Conservation (phyloP, 2,329 filamentous ascomycete genomes). For the Fusarium falciforme region DNA sequence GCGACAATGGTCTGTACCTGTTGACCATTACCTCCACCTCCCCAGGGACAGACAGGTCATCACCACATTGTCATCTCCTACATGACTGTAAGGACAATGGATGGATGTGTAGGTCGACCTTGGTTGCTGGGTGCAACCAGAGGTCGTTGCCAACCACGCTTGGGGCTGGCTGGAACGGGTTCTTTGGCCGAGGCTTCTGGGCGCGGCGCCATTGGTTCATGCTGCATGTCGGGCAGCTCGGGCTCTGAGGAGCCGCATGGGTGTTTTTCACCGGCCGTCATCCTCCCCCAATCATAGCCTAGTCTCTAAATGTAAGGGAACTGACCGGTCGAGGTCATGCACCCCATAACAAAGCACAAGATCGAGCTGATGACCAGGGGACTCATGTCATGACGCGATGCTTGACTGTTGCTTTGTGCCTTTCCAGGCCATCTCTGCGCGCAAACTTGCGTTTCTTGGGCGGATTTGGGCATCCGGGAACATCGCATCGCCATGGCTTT, state of each 20-base stretch:
- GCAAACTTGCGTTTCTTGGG: constrained; percentile 56
- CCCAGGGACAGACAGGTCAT: background rate
- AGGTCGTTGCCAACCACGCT: constrained; percentile 21
- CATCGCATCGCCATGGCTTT: constrained; percentile 55
- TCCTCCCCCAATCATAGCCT: constrained; percentile 36
- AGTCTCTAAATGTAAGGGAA: constrained; percentile 31
- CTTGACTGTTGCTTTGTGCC: constrained; percentile 55
- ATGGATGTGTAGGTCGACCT: constrained; percentile 12
- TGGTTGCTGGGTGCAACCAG: constrained; percentile 19
- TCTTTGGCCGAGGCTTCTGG: constrained; percentile 24
- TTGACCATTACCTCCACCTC: background rate
- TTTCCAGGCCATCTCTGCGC: constrained; percentile 55
- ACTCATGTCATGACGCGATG: constrained; percentile 47
- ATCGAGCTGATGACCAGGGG: constrained; percentile 22
- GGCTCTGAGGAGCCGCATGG: constrained; percentile 29
- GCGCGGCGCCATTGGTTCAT: constrained; percentile 32
- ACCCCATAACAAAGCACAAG: constrained; percentile 26
- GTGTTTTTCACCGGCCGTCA: constrained; percentile 35
- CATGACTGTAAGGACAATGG: constrained; percentile 2
- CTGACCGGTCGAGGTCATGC: constrained; percentile 42
- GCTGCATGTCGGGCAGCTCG: constrained; percentile 30
- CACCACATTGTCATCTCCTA: background rate
- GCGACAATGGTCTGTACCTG: background rate
- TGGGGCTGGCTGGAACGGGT: constrained; percentile 17
- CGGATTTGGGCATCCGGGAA: constrained; percentile 54